phyloP scores from a whole-genome alignment of 2,329 filamentous ascomycete species.

The Aspergillus sp. region DNA sequence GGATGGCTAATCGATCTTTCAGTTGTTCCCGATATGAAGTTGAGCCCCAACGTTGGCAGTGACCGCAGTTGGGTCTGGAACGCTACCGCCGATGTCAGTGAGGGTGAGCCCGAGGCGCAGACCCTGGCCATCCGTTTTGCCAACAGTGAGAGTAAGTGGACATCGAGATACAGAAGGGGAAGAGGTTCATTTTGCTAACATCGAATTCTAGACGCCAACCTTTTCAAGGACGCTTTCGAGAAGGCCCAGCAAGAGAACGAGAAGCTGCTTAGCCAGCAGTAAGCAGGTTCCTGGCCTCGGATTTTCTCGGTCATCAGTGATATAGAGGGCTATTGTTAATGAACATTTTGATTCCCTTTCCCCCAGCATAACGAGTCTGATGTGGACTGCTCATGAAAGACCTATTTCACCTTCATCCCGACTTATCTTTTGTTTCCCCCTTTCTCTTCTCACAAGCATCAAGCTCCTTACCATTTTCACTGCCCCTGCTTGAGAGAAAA shows the following conservation, averaged over 20 bases:
- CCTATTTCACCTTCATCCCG: slow-evolving; percentile 10
- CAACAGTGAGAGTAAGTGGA: slow-evolving; percentile 86
- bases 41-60: slow-evolving; percentile 94
- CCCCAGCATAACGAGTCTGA: slow-evolving; percentile 13
- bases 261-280: slow-evolving; percentile 69
- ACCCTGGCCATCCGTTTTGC: slow-evolving; percentile 96
- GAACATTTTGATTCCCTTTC: slow-evolving; percentile 13
- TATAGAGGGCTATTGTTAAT: slow-evolving; percentile 18
- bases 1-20: slow-evolving; percentile 24
- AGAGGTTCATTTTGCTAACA: slow-evolving; percentile 19
- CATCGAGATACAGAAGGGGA: not conserved
- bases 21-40: slow-evolving; percentile 99
- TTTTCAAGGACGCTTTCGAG: slow-evolving; percentile 96
- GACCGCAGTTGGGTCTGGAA: slow-evolving; percentile 99
- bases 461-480: slow-evolving; percentile 13
- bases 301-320: not conserved
- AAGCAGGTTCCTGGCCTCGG: slow-evolving; percentile 17
- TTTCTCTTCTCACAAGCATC: not conserved
- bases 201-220: slow-evolving; percentile 73
- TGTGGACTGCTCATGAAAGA: slow-evolving; percentile 10
- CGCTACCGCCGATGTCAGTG: slow-evolving; percentile 93
- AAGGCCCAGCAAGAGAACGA: slow-evolving; percentile 97
- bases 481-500: slow-evolving; percentile 25
- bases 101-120: slow-evolving; percentile 94
- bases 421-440: not conserved